Base-by-base conservation (phyloP, 2,329 filamentous ascomycete species). In the Emmonsiellopsis sp. region DNA sequence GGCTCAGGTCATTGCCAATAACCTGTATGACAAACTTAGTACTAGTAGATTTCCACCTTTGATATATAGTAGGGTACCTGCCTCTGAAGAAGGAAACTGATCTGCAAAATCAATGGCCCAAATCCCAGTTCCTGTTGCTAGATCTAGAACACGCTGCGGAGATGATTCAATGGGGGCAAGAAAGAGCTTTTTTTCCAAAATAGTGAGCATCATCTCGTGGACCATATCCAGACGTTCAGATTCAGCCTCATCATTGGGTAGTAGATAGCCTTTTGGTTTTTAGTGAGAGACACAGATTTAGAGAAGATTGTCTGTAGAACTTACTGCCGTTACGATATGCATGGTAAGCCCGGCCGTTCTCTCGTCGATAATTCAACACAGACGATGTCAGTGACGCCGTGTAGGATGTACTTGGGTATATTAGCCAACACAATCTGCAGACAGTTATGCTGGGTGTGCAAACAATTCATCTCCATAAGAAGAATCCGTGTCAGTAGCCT, bases 61-160 rank as follows among this genome's bases (percentile, higher is more conserved):
- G n/a, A 34, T 36, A 27, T 17, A 14, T 17, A n/a, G 14, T n/a
- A 46, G 13, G n/a, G 10, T 47, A 44, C 21, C 21, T 17, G 62
- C 56, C 55, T 55, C 40, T 2, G 64, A 60, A 31, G 58, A 59
- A 27, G 67, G 66, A 46, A 60, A 64, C 40, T 61, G 55, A 49
- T 54, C 57, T 58, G 63, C 66, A 53, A 66, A 60, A 42, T 68
- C 65, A 11, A 69, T 68, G n/a, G 66, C 66, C 68, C 68, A 70
- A 9, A 68, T 68, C 5, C 65, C 65, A 2, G 65, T 67, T 8
- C 64, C 66, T 2, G 68, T 71, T 47, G 69, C 68, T 6, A 73
- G 58, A 57, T 50, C 61, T 50, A 52, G 14, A 32, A 27, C 32
- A 14, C 32, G 33, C 27, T 34, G 42, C 21, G 5, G 32, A 27